These are phyloP conservation scores for Verticillium nonalfalfae DNA, from an alignment of 2,329 filamentous ascomycete species.

Conservation along the genomic window DNA sequence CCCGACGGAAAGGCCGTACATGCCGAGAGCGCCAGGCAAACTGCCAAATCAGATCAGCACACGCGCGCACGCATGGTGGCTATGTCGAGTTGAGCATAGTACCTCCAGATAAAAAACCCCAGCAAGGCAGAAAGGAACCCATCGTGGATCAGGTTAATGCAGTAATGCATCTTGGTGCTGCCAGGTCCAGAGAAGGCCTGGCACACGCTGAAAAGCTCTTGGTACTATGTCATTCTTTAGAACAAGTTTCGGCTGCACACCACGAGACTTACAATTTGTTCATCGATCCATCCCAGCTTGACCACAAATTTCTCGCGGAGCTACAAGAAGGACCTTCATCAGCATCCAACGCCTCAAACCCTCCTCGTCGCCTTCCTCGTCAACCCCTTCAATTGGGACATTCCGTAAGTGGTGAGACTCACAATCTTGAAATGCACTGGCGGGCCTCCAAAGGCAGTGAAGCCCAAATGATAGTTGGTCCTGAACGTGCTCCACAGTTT, in stretches of 20 bases:
- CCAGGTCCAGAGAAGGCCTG: slow-evolving; percentile 63
- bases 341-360: neutral
- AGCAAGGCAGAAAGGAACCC: slow-evolving; percentile 52
- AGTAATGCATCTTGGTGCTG: slow-evolving; percentile 67
- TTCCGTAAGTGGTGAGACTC: slow-evolving; percentile 6
- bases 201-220: slow-evolving; percentile 64
- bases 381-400: too few relatives aligned
- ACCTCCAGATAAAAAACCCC: slow-evolving; percentile 58
- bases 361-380: too few relatives aligned
- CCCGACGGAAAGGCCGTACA: slow-evolving; percentile 62
- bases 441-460: slow-evolving; percentile 61
- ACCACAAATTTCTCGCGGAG: slow-evolving; percentile 56
- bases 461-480: slow-evolving; percentile 52
- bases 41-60: slow-evolving; percentile 21
- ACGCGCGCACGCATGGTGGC: too few relatives aligned
- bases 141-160: slow-evolving; percentile 57
- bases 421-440: slow-evolving; percentile 65
- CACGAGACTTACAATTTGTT: slow-evolving; percentile 46
- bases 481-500: neutral
- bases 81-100: too few relatives aligned
- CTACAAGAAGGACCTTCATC: slow-evolving; percentile 15
- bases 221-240: slow-evolving; percentile 41
- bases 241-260: neutral
- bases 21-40: slow-evolving; percentile 63
- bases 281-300: slow-evolving; percentile 58